Base-by-base conservation (phyloP, 306 rosid genomes). In the Cucurbita moschata region DNA sequence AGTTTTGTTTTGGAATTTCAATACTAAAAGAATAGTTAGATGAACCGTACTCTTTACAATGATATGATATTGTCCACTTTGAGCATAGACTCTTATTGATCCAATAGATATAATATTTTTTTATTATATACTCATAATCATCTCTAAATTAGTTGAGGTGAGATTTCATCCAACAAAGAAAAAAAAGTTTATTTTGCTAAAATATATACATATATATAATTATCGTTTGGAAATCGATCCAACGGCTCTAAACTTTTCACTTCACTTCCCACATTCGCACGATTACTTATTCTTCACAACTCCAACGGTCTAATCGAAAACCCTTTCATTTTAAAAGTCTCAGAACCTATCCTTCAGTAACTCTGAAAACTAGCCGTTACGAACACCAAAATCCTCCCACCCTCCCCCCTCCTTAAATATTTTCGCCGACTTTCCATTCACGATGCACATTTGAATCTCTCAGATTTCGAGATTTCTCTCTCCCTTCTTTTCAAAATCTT, bases 361-460 rank as follows among this genome's bases (percentile, higher is more conserved):
- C 64, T 44, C 60, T 46, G 61, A 60, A 84, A 78, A 60, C 86
- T 88, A 86, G 91, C 87, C 89, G 89, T 86, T 90, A 81, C 83
- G 1, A n/a, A 55, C 39, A 35, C 46, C 47, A 37, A 61, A 43
- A 38, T 35, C 55, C 68, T 68, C 72, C 49, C 14, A 38, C 14
- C 38, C 4, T 38, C 63, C 49, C 3, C 50, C 14, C 50, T 4
- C 50, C 73, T 46, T 68, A 47, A 52, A 73, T 54, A 73, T 55
- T 54, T 72, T 73, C 37, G n/a, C 5, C 73, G 21, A 35, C 7
- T 47, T 72, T 43, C 53, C 72, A 4, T 60, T 51, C 54, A 60
- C 55, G 26, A 44, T 15, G 5, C 16, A n/a, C 40, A 47, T 62
- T 75, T 50, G 71, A 47, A 23, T 49, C 53, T 74, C 75, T 72